These are phyloP conservation scores for Stemphylium vesicarium DNA, from an alignment of 2,329 filamentous ascomycete genomes.

Conservation along the genomic window DNA sequence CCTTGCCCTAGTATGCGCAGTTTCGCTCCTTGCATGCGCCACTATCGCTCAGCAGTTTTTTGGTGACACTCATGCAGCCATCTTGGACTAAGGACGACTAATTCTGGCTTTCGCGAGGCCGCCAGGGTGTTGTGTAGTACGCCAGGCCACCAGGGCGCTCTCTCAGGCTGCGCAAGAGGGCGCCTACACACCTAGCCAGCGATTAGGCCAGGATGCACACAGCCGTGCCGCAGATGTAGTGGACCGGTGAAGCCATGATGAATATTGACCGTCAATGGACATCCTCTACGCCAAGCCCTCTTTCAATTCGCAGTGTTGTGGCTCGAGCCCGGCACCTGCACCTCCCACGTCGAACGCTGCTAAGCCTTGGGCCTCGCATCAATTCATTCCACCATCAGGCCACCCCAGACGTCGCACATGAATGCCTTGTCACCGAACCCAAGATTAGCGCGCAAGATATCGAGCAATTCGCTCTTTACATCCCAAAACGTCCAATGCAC, in stretches of 20 bases:
- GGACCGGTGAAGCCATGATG: background rate
- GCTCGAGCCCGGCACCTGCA: background rate
- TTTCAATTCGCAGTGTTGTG: background rate
- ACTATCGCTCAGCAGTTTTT: background rate
- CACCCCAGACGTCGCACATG: background rate
- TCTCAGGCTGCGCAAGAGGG: background rate
- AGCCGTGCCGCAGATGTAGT: background rate
- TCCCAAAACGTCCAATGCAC: slow-evolving; percentile 15
- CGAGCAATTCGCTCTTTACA: slow-evolving; percentile 10
- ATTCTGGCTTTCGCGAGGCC: background rate
- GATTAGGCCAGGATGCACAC: background rate
- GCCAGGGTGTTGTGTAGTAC: background rate
- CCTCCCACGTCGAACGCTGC: background rate
- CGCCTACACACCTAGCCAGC: background rate
- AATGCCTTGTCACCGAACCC: background rate
- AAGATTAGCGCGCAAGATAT: background rate
- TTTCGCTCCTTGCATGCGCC: background rate
- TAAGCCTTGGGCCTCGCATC: background rate
- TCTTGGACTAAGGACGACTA: background rate
- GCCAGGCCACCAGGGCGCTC: background rate
- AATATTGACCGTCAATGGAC: background rate
- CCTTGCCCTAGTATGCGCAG: background rate
- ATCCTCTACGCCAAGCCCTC: background rate
- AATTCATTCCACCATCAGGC: background rate
- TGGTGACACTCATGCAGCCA: background rate